These are phyloP conservation scores for Heracleum sosnowskyi DNA, from an alignment of 129 eudicot genomes.

Conservation along the genomic window DNA sequence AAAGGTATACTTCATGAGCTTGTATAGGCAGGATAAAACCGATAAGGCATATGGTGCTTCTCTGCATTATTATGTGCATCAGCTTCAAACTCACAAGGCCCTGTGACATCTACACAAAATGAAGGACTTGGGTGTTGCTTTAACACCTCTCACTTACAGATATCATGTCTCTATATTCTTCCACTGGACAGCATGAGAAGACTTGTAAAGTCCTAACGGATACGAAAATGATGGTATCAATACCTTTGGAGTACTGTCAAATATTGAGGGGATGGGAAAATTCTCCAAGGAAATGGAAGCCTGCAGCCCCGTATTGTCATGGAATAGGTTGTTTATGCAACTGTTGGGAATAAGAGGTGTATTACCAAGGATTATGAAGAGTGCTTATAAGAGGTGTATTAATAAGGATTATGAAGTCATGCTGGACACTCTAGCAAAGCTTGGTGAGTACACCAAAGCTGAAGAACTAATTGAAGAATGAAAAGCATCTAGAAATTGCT, in stretches of 20 bases:
- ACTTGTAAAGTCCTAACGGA: constrained; percentile 41
- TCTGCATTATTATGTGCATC: constrained; percentile 76
- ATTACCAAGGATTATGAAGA: too few relatives aligned
- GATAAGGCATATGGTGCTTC: constrained; percentile 75
- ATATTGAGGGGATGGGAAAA: constrained; percentile 54
- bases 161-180: constrained; percentile 61
- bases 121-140: constrained; percentile 52
- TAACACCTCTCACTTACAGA: constrained; percentile 50
- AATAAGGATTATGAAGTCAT: constrained; percentile 52
- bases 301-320: constrained; percentile 49
- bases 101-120: constrained; percentile 56
- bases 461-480: constrained; percentile 57
- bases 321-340: constrained; percentile 86
- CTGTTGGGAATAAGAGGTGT: constrained; percentile 62
- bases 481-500: constrained; percentile 54
- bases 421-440: constrained; percentile 45
- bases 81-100: constrained; percentile 53
- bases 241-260: constrained; percentile 41
- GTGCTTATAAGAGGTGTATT: constrained; percentile 39
- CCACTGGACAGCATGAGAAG: constrained; percentile 30
- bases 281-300: constrained; percentile 52
- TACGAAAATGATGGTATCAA: constrained; percentile 61
- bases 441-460: constrained; percentile 57
- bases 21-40: constrained; percentile 46
- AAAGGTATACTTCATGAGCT: constrained; percentile 52